phyloP scores from a whole-genome alignment of 2,329 filamentous ascomycete genomes.

The Aspergillus ibericus region DNA sequence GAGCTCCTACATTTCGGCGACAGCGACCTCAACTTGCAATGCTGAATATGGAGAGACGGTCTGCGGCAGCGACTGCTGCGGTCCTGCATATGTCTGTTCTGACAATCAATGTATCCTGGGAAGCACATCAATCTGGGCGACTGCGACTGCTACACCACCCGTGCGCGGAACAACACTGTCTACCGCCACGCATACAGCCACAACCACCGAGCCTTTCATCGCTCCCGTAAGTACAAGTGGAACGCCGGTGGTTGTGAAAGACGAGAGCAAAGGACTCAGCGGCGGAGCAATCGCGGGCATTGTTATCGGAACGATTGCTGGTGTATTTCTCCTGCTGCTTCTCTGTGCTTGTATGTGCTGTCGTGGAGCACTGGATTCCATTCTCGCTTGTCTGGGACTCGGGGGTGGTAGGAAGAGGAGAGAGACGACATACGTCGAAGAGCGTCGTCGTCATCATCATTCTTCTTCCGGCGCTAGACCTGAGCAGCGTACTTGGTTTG shows the following conservation, averaged over 20 bases:
- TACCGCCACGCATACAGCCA: conserved; percentile 47
- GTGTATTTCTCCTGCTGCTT: conserved; percentile 46
- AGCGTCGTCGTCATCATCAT: conserved; percentile 38
- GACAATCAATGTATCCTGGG: conserved; percentile 42
- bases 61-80: conserved; percentile 49
- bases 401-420: conserved; percentile 32
- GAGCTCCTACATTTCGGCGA: conserved; percentile 43
- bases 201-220: conserved; percentile 48
- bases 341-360: conserved; percentile 47
- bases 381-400: conserved; percentile 46
- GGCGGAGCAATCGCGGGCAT: conserved; percentile 54
- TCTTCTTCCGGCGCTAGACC: conserved; percentile 32
- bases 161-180: conserved; percentile 48
- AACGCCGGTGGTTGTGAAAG: conserved; percentile 35
- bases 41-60: conserved; percentile 44
- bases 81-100: conserved; percentile 45
- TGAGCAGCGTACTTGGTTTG: conserved; percentile 43
- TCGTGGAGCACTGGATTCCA: conserved; percentile 40
- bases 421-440: conserved; percentile 44
- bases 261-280: conserved; percentile 42
- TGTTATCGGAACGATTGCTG: conserved; percentile 50
- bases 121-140: conserved; percentile 41
- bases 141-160: conserved; percentile 41
- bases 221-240: conserved; percentile 47
- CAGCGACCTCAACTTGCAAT: conserved; percentile 44